A percentile compares a stretch with the other conserved stretches of the same genome.
Evolutionary conservation across 1,284 basidiomycete genomes (phyloP).

Genomic region (Pascua guehoae): DNA sequence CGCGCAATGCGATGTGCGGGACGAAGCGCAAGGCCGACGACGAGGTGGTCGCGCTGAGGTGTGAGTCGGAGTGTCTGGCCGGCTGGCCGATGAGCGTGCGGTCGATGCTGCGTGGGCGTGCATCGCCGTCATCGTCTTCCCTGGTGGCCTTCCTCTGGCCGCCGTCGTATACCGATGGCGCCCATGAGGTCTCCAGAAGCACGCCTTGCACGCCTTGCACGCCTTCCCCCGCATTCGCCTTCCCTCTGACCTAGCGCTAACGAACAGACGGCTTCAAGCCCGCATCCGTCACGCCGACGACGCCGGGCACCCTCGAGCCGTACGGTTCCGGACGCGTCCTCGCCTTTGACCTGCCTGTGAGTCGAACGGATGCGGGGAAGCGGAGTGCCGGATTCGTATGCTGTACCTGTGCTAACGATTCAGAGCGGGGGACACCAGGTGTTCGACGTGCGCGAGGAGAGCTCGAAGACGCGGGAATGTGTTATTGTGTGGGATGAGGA

Average conservation of each 20-base stretch:
- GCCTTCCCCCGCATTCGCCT: too few species aligned
- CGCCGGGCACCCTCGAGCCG: constrained; percentile 23
- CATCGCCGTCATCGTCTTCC: too few species aligned
- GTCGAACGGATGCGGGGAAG: too few species aligned
- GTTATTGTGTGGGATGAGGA: constrained; percentile 38
- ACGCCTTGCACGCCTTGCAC: too few species aligned
- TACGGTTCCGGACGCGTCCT: constrained; percentile 9
- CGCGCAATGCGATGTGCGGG: constrained; percentile 4
- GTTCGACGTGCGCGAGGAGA: constrained; percentile 39
- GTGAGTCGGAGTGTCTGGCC: constrained; percentile 9
- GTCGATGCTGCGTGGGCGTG: too few species aligned
- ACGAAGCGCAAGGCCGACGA: constrained; percentile 2
- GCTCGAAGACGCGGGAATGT: constrained; percentile 37
- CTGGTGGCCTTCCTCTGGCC: too few species aligned
- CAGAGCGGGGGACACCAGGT: constrained; percentile 31
- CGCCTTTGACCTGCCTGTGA: constrained; percentile 5
- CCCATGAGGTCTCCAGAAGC: too few species aligned
- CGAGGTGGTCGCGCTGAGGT: constrained; percentile 16
- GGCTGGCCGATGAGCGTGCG: too few species aligned
- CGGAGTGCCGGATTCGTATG: too few species aligned
- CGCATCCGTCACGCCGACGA: constrained; percentile 28
- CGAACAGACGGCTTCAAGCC: constrained; percentile 43
- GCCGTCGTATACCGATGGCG: not conserved
- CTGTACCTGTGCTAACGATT: not conserved
- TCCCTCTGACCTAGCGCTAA: constrained; percentile 3